phyloP scores from a whole-genome alignment of 495 filamentous ascomycete species.

The Astrocystis sublimbata region DNA sequence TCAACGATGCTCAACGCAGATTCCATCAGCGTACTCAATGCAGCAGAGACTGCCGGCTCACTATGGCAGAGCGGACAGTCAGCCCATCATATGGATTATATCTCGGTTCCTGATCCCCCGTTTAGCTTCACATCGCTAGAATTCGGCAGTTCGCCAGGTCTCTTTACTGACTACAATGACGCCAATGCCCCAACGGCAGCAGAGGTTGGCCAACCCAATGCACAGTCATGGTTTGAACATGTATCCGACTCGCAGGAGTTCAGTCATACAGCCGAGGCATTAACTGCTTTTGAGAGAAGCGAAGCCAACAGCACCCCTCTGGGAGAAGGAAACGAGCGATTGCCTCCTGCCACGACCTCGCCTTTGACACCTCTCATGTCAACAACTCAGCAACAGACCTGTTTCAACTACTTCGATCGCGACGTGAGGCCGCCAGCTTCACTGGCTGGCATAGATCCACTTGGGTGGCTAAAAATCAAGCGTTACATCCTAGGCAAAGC shows the following conservation, averaged over 20 bases:
- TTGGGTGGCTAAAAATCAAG: constrained; percentile 1
- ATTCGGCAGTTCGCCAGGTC: constrained; percentile 5
- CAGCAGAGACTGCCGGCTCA: constrained; percentile 1
- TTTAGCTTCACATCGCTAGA: constrained; percentile 10
- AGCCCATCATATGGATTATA: neutral
- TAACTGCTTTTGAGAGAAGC: neutral
- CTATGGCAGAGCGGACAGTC: neutral
- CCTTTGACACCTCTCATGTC: neutral
- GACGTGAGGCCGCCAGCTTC: neutral
- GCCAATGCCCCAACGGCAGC: neutral
- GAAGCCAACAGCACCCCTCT: neutral
- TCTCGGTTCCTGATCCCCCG: constrained; percentile 5
- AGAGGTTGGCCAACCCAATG: neutral
- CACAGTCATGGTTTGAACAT: neutral
- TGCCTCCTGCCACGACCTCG: neutral
- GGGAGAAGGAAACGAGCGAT: neutral
- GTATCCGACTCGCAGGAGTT: neutral
- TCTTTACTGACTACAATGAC: constrained; percentile 1
- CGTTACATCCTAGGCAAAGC: neutral
- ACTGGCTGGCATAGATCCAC: neutral
- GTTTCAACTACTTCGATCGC: neutral
- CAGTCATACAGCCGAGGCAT: neutral
- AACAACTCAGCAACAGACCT: neutral
- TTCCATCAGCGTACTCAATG: neutral
- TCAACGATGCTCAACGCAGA: neutral